phyloP scores from a whole-genome alignment of 2,329 filamentous ascomycete genomes.

The Aspergillus tanneri region DNA sequence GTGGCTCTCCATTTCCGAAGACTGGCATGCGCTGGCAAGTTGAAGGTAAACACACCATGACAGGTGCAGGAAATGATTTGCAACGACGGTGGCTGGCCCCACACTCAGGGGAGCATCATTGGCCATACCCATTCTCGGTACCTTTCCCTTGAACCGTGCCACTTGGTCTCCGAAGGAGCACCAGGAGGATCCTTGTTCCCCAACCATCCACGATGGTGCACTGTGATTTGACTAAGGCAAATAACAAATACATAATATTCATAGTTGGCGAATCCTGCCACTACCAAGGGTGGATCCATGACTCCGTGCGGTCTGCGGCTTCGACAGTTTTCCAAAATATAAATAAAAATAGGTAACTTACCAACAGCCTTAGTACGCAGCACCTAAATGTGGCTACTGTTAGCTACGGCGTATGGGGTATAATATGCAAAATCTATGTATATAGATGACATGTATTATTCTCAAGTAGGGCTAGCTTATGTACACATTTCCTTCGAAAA shows the following conservation, averaged over 20 bases:
- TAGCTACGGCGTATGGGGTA: too few relatives aligned
- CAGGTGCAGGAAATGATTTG: constrained; percentile 25
- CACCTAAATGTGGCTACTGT: too few relatives aligned
- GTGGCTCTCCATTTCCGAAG: constrained; percentile 22
- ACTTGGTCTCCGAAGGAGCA: constrained; percentile 6
- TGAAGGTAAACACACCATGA: constrained; percentile 10
- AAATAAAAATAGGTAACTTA: constrained; percentile 15
- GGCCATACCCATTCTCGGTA: constrained; percentile 14
- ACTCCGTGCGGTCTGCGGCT: constrained; percentile 11
- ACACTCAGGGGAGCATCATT: constrained; percentile 14
- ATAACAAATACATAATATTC: neutral
- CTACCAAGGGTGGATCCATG: constrained; percentile 3
- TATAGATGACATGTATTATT: too few relatives aligned
- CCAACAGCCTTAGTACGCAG: too few relatives aligned
- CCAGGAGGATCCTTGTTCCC: constrained; percentile 10
- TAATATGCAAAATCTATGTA: too few relatives aligned
- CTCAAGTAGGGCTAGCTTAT: too few relatives aligned
- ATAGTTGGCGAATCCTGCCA: constrained; percentile 5
- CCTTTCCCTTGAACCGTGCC: constrained; percentile 23
- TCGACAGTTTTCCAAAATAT: constrained; percentile 15
- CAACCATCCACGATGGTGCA: constrained; percentile 5
- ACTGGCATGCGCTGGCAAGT: constrained; percentile 19
- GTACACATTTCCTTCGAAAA: too few relatives aligned
- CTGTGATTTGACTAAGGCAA: constrained; percentile 4
- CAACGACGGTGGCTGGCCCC: constrained; percentile 17